Conservation (phyloP, 148 eudicot genomes). For the Rheum nobile region DNA sequence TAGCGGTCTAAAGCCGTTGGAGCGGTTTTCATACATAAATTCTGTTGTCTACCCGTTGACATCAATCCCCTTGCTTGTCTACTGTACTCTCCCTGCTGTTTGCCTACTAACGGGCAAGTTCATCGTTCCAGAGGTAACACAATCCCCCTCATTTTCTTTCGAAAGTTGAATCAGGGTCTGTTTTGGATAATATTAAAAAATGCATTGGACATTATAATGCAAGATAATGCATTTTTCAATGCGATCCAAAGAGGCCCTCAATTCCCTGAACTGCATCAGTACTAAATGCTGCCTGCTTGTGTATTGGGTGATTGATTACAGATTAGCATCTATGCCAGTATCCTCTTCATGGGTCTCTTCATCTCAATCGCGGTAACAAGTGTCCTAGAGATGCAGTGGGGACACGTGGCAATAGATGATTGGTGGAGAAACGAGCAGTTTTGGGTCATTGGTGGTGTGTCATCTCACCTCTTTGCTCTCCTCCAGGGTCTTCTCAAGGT, state of each 20-base stretch:
- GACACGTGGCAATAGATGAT: constrained; percentile 83
- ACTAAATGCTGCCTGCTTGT: background rate
- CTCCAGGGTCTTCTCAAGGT: constrained; percentile 95
- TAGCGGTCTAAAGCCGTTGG: constrained; percentile 76
- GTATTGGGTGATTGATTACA: constrained; percentile 15
- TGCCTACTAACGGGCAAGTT: constrained; percentile 90
- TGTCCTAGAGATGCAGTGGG: constrained; percentile 88
- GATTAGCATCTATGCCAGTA: constrained; percentile 93
- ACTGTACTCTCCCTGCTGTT: constrained; percentile 86
- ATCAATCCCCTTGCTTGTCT: constrained; percentile 66
- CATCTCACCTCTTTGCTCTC: constrained; percentile 86
- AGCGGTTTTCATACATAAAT: constrained; percentile 78
- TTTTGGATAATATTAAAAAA: too few relatives aligned
- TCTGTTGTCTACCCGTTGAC: constrained; percentile 91
- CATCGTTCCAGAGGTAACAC: constrained; percentile 78
- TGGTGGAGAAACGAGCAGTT: constrained; percentile 98
- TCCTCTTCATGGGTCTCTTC: constrained; percentile 79
- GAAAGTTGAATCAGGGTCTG: background rate
- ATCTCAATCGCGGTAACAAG: constrained; percentile 78
- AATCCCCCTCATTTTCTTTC: background rate
- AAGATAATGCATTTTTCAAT: too few relatives aligned
- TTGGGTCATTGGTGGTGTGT: constrained; percentile 96
- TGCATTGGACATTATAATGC: too few relatives aligned
- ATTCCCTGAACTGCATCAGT: background rate
- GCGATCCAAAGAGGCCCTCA: too few relatives aligned